Base-by-base conservation (phyloP, 768 basidiomycete genomes). In the Russula lepida region DNA sequence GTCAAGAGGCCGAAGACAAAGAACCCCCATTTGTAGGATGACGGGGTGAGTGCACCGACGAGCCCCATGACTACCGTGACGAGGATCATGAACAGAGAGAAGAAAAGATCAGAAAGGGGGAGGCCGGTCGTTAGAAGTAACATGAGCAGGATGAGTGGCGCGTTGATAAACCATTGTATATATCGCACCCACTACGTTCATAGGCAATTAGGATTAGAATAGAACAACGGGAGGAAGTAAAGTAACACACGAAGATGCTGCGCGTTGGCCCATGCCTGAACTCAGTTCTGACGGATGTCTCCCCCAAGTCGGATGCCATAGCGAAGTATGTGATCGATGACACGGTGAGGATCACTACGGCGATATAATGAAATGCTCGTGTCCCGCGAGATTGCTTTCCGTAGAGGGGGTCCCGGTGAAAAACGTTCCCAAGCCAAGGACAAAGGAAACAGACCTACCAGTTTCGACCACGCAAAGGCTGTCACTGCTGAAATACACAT, bases 221-320 rank as follows among this genome's bases (percentile, higher is more conserved):
- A 21, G 27, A 33, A 17, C 13, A 27, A 15, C 2, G 15, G 1
- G 6, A 6, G n/a, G 21, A n/a, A 1, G 11, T 2, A 9, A 25
- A 1, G 11, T 19, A 12, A 25, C 74, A 50, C 72, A 84, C 76
- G 75, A 76, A 76, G 71, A 76, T 69, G 64, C 72, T 76, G 21
- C 77, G 77, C 0, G 71, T 71, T 3, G 65, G 46, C 9, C 59
- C 67, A 47, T 56, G 59, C 49, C 71, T 61, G 62, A 78, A 81
- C 66, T 81, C 79, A 27, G 76, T 73, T 6, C 33, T 58, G 50
- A 84, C 67, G 35, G 78, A 69, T 0, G 81, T 76, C 55, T 72
- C 71, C 19, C 83, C 83, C 33, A 84, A 71, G 67, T 83, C 73
- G 17, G 81, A 82, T 0, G 82, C 83, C 82, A 84, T 82, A 8